Evolutionary conservation across 805 yeast species (phyloP).

Genomic region (Wickerhamiella galacta): DNA sequence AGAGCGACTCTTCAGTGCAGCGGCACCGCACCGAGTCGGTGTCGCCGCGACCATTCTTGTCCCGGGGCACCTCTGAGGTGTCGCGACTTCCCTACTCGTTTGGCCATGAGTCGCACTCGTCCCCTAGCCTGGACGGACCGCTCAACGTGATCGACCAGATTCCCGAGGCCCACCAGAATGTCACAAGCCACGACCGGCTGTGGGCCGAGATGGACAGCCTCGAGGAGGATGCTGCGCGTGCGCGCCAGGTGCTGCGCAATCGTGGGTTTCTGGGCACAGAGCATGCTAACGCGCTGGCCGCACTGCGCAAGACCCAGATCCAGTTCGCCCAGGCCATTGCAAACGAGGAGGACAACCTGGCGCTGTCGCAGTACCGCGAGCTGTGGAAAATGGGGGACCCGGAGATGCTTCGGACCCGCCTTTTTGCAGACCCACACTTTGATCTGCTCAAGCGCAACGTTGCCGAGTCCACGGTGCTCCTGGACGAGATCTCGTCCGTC

Average conservation of each 20-base stretch:
- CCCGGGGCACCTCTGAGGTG: too few relatives aligned
- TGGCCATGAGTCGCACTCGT: too few relatives aligned
- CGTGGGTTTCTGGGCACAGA: slow-evolving; percentile 25
- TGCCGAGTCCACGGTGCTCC: slow-evolving; percentile 30
- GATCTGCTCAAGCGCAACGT: slow-evolving; percentile 35
- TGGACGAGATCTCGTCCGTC: slow-evolving; percentile 34
- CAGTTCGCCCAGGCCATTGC: slow-evolving; percentile 29
- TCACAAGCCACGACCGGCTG: slow-evolving; percentile 53
- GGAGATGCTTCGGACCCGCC: slow-evolving; percentile 19
- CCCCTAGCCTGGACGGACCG: too few relatives aligned
- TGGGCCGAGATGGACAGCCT: slow-evolving; percentile 82
- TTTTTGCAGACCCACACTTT: slow-evolving; percentile 36
- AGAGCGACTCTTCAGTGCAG: too few relatives aligned
- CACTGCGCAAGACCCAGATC: slow-evolving; percentile 41
- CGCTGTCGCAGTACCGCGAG: slow-evolving; percentile 21
- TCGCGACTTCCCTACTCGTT: too few relatives aligned
- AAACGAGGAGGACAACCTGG: slow-evolving; percentile 16
- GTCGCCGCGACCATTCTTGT: too few relatives aligned
- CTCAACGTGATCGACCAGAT: slow-evolving; percentile 29
- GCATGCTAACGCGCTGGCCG: slow-evolving; percentile 35
- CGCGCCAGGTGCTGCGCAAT: slow-evolving; percentile 22
- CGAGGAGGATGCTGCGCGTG: slow-evolving; percentile 56
- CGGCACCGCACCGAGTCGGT: too few relatives aligned
- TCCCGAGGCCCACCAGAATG: slow-evolving; percentile 39
- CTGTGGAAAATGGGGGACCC: slow-evolving; percentile 15